Conservation (phyloP, 2,329 filamentous ascomycete species). For the Davidsoniella virescens region DNA sequence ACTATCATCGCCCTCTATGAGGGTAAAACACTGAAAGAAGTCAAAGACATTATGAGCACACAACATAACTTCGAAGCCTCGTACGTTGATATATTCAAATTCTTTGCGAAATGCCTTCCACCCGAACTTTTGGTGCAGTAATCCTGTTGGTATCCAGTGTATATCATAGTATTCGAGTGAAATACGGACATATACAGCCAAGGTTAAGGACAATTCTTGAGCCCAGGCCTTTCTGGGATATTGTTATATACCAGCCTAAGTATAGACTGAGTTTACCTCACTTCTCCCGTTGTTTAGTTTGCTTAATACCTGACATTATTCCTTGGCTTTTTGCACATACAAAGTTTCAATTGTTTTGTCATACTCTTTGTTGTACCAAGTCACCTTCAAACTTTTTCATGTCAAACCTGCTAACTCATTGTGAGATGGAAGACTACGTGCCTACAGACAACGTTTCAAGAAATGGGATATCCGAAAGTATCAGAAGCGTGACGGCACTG, state of each 20-base stretch:
- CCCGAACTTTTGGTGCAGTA: no score
- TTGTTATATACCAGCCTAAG: no score
- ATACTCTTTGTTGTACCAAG: not conserved
- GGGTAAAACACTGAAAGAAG: constrained; percentile 25
- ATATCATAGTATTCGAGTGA: no score
- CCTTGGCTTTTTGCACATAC: not conserved
- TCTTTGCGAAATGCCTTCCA: no score
- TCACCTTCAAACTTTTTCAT: not conserved
- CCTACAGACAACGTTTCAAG: constrained; percentile 32
- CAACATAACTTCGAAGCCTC: constrained; percentile 27
- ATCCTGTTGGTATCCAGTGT: no score
- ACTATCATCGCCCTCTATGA: constrained; percentile 27
- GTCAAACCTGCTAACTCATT: not conserved
- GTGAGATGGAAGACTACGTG: constrained; percentile 22
- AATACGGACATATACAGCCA: no score
- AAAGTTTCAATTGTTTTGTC: not conserved
- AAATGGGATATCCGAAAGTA: constrained; percentile 33
- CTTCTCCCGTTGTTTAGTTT: no score
- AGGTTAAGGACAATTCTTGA: no score
- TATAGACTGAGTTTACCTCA: no score
- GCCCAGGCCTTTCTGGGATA: no score
- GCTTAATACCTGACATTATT: not conserved
- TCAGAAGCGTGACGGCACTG: constrained; percentile 19
- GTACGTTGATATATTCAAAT: constrained; percentile 17
- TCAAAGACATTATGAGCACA: constrained; percentile 24